Conservation (phyloP, 2,329 filamentous ascomycete genomes). For the Cytospora leucostoma region DNA sequence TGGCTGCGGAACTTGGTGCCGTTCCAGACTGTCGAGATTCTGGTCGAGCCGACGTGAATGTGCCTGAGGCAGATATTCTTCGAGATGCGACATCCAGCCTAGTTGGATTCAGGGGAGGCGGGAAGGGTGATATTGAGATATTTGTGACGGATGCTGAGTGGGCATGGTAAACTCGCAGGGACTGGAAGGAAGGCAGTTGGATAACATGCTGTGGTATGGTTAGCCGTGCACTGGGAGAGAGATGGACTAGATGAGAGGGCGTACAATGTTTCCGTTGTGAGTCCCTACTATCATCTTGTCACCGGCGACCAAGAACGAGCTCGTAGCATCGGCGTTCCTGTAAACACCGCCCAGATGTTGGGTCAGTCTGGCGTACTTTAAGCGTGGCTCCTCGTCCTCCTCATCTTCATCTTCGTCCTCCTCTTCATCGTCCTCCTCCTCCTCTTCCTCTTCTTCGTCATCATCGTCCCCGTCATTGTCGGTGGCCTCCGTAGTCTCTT, state of each 20-base stretch:
- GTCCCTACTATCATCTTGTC: slow-evolving; percentile 98
- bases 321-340: slow-evolving; percentile 92
- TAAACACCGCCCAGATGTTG: slow-evolving; percentile 79
- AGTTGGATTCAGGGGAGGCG: slow-evolving; percentile 53
- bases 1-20: slow-evolving; percentile 47
- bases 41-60: slow-evolving; percentile 37
- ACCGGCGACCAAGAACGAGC: slow-evolving; percentile 83
- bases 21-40: slow-evolving; percentile 44
- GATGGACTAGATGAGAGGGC: slow-evolving; percentile 36
- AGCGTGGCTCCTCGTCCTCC: slow-evolving; percentile 88
- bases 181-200: slow-evolving; percentile 77
- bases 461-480: slow-evolving; percentile 39
- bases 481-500: slow-evolving; percentile 13
- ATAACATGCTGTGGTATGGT: slow-evolving; percentile 69
- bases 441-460: slow-evolving; percentile 48
- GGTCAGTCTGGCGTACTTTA: slow-evolving; percentile 91
- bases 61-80: slow-evolving; percentile 40
- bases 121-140: slow-evolving; percentile 87
- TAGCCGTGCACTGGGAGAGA: slow-evolving; percentile 33
- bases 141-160: slow-evolving; percentile 89
- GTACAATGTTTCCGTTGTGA: slow-evolving; percentile 93
- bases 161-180: slow-evolving; percentile 84
- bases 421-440: slow-evolving; percentile 55
- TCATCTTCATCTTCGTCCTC: slow-evolving; percentile 76
- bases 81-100: slow-evolving; percentile 44